Percentiles rank a stretch among this genome's conserved stretches.
Evolutionary conservation across 805 yeast genomes (phyloP).

Genomic region (Myxozyma kluyveri): DNA sequence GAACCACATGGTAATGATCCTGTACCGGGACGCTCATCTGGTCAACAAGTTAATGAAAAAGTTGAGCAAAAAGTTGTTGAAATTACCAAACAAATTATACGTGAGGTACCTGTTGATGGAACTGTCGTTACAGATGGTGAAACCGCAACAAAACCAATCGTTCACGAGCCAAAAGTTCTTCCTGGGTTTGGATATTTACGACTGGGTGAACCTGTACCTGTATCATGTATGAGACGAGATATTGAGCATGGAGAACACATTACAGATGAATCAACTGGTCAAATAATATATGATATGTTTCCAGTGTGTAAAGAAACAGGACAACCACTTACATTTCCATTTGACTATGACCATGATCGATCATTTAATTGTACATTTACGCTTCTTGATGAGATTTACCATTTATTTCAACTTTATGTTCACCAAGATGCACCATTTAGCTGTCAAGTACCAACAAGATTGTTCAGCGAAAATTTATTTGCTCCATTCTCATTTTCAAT

Average conservation of each 20-base stretch:
- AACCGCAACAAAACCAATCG: slow-evolving; percentile 1
- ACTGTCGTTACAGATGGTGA: not conserved
- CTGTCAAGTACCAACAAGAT: slow-evolving; percentile 58
- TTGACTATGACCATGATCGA: slow-evolving; percentile 46
- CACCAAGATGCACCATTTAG: slow-evolving; percentile 77
- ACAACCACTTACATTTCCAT: slow-evolving; percentile 54
- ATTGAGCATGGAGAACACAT: slow-evolving; percentile 76
- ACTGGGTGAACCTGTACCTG: slow-evolving; percentile 15
- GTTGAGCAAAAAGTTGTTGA: slow-evolving; percentile 2
- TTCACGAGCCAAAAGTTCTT: not conserved
- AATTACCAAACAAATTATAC: slow-evolving; percentile 5
- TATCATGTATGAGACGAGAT: slow-evolving; percentile 61
- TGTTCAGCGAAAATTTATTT: slow-evolving; percentile 34
- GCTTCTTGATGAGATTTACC: slow-evolving; percentile 64
- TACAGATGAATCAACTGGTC: slow-evolving; percentile 53
- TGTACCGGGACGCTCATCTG: not conserved
- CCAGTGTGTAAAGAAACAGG: slow-evolving; percentile 67
- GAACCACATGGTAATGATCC: not conserved
- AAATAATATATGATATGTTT: slow-evolving; percentile 56
- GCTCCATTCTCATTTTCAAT: slow-evolving; percentile 63
- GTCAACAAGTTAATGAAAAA: not conserved
- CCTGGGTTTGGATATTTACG: slow-evolving; percentile 10
- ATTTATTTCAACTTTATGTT: slow-evolving; percentile 68
- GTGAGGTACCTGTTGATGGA: not conserved
- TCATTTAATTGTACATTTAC: slow-evolving; percentile 59